Evolutionary conservation across 2,329 filamentous ascomycete species (phyloP).

Genomic region (Aspergillus bombycis): DNA sequence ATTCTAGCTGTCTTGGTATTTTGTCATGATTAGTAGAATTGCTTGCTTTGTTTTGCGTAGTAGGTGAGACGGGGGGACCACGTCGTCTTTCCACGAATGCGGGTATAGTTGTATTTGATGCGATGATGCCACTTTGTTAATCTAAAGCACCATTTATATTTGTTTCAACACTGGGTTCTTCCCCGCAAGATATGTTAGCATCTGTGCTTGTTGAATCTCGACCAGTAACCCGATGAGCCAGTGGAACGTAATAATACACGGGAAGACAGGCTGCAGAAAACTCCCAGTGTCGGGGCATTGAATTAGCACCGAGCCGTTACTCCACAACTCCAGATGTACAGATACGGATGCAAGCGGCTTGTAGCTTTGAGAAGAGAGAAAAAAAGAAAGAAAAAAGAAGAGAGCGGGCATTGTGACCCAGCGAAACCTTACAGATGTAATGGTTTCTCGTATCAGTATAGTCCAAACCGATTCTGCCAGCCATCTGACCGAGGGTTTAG

Average conservation of each 20-base stretch:
- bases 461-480: constrained; percentile 78
- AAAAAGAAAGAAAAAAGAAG: background rate
- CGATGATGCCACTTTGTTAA: constrained; percentile 26
- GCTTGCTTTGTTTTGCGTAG: constrained; percentile 11
- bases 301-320: background rate
- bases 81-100: constrained; percentile 11
- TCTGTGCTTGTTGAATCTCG: background rate
- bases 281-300: background rate
- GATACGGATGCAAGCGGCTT: background rate
- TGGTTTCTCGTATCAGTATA: constrained; percentile 58
- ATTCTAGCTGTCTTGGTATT: constrained; percentile 13
- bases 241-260: background rate
- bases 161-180: background rate
- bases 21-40: constrained; percentile 23
- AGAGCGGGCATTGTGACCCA: background rate
- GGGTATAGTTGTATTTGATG: constrained; percentile 22
- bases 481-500: constrained; percentile 81
- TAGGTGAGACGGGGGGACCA: constrained; percentile 10
- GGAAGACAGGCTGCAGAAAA: background rate
- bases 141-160: constrained; percentile 20
- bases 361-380: background rate
- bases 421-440: background rate
- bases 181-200: background rate
- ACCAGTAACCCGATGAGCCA: background rate
- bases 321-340: background rate